phyloP scores from a whole-genome alignment of 2,329 filamentous ascomycete genomes.

The Colletotrichum lini region DNA sequence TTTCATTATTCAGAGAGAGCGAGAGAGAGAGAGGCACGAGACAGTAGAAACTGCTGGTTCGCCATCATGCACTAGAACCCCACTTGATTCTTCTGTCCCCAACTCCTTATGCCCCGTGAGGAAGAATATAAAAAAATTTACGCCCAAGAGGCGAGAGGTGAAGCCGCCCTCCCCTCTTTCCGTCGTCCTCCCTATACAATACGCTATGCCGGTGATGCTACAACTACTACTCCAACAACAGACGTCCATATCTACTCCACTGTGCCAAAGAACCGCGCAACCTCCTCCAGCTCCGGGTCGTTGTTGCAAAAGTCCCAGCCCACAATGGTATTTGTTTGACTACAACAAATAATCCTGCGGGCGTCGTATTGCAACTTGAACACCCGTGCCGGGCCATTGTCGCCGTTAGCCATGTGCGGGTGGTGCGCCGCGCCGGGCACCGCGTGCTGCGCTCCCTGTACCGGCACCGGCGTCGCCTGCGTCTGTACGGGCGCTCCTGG shows the following conservation, averaged over 20 bases:
- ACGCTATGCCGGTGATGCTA: constrained; percentile 40
- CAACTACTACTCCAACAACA: constrained; percentile 10
- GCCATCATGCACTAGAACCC: no score
- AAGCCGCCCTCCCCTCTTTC: background rate
- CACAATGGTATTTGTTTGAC: constrained; percentile 90
- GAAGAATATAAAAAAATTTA: no score
- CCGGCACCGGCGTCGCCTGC: constrained; percentile 37
- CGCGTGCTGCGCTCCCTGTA: constrained; percentile 32
- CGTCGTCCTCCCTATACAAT: constrained; percentile 9
- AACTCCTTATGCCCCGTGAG: no score
- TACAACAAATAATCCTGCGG: constrained; percentile 93
- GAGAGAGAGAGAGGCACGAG: no score
- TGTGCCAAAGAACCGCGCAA: constrained; percentile 81
- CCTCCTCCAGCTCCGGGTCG: constrained; percentile 84
- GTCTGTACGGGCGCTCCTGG: constrained; percentile 40
- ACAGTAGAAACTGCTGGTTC: no score
- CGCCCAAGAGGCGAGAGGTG: background rate
- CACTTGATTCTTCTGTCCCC: no score
- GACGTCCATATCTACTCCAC: constrained; percentile 60
- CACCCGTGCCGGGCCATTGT: constrained; percentile 73
- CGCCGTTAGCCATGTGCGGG: constrained; percentile 61
- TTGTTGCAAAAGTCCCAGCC: constrained; percentile 98
- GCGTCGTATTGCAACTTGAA: constrained; percentile 99
- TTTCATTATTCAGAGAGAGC: no score
- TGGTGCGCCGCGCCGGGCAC: constrained; percentile 53